Base-by-base conservation (phyloP, 176 grass and related monocot species). In the Carex scoparia region DNA sequence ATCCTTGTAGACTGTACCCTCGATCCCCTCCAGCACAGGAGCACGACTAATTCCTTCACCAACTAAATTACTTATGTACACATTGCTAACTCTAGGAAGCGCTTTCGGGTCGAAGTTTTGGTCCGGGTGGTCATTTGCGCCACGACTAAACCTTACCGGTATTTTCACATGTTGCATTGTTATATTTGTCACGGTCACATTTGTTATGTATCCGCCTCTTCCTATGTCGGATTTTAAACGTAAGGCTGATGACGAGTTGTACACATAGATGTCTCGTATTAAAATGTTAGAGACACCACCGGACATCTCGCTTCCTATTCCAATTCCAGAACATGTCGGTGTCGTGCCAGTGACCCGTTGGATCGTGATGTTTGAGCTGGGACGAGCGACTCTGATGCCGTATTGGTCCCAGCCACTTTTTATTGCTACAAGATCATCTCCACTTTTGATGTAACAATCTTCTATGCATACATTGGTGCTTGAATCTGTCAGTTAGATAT, bases 401-500 rank as follows among this genome's bases (percentile, higher is more conserved):
- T 94, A 98, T n/a, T 98, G 92, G 79, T 95, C 93, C 95, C 93
- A 94, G 1, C 92, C 92, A 65, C 94, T 97, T 91, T 97, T 97
- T 77, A 97, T 75, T 40, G 92, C 94, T 69, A 98, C 93, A 1
- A 98, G 84, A 53, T 97, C 92, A 55, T 97, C 94, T 65, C 94
- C 94, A 11, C 92, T 98, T 75, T 94, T 87, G 2, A 94, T 94
- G 16, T 97, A 91, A 67, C 92, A 92, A 79, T 98, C 95, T 65
- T 95, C 91, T 48, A 98, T 69, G 69, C 95, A 98, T 57, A 98
- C 89, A 46, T 98, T 77, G 16, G 95, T 93, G 70, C 93, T 94
- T 9, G 93, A 98, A 60, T 98, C 95, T 98, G 93, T 28, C 13
- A 82, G 87, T 72, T 86, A 19, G 82, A 19, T 65, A 65, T 46